A percentile compares a stretch with the other conserved stretches of the same genome.
phyloP scores from a whole-genome alignment of 2,329 filamentous ascomycete genomes.

The Trichophyton schoenleinii region DNA sequence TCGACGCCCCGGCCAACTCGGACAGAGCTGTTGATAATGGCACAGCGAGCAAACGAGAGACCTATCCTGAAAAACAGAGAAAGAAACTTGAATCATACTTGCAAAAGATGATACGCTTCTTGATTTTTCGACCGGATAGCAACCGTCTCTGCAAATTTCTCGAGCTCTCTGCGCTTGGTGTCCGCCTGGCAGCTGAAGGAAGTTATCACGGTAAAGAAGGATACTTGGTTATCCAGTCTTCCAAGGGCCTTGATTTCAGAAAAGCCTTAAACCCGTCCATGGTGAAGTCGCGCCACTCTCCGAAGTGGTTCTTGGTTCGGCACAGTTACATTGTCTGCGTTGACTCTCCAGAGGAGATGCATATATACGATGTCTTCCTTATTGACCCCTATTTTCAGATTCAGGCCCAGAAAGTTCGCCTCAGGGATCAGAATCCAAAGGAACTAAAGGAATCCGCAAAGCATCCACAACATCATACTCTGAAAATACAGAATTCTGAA shows the following conservation, averaged over 20 bases:
- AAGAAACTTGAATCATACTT: slow-evolving; percentile 80
- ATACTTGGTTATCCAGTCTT: slow-evolving; percentile 79
- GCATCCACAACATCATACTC: slow-evolving; percentile 62
- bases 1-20: slow-evolving; percentile 32
- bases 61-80: slow-evolving; percentile 69
- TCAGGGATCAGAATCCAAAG: slow-evolving; percentile 39
- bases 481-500: slow-evolving; percentile 84
- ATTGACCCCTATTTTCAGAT: slow-evolving; percentile 80
- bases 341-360: slow-evolving; percentile 97
- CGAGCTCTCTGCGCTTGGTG: slow-evolving; percentile 84
- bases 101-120: slow-evolving; percentile 85
- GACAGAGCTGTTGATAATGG: slow-evolving; percentile 16
- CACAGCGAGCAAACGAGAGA: slow-evolving; percentile 35
- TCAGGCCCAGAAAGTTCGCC: slow-evolving; percentile 54
- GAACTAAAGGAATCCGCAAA: slow-evolving; percentile 51
- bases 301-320: slow-evolving; percentile 96
- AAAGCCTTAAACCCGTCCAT: slow-evolving; percentile 66
- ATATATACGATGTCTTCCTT: slow-evolving; percentile 97
- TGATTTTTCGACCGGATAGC: slow-evolving; percentile 93
- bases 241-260: slow-evolving; percentile 76
- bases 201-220: slow-evolving; percentile 98
- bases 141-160: slow-evolving; percentile 93
- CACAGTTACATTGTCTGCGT: slow-evolving; percentile 97
- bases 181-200: slow-evolving; percentile 84
- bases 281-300: slow-evolving; percentile 68